Evolutionary conservation across 129 eudicot genomes (phyloP).

Genomic region (Escallonia rubra): DNA sequence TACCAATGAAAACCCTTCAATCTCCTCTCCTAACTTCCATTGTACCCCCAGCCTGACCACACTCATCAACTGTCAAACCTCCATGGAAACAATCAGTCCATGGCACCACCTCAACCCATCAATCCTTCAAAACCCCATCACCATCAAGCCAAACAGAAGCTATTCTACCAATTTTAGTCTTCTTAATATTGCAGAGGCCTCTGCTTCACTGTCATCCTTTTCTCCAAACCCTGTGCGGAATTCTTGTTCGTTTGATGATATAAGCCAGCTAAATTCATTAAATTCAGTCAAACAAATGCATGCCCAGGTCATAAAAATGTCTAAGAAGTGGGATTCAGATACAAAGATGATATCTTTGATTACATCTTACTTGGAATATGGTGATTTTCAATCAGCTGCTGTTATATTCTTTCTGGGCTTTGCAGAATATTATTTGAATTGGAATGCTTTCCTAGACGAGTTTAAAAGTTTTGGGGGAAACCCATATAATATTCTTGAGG

Average conservation of each 20-base stretch:
- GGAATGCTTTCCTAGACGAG: constrained; percentile 38
- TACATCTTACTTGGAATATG: constrained; percentile 30
- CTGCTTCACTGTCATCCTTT: constrained; percentile 9
- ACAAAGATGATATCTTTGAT: constrained; percentile 29
- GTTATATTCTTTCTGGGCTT: constrained; percentile 35
- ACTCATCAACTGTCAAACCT: not conserved
- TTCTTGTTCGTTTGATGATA: not conserved
- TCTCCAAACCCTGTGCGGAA: not conserved
- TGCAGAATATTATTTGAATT: constrained; percentile 22
- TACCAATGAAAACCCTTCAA: constrained; percentile 9
- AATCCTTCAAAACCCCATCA: not conserved
- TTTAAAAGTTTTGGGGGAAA: constrained; percentile 34
- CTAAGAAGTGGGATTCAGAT: constrained; percentile 10
- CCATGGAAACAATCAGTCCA: constrained; percentile 11
- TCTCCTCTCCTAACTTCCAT: not conserved
- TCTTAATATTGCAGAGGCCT: constrained; percentile 21
- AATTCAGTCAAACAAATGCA: constrained; percentile 31
- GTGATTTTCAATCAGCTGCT: constrained; percentile 45
- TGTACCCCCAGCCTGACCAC: not conserved
- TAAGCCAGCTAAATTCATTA: constrained; percentile 16
- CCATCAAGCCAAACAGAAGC: constrained; percentile 8
- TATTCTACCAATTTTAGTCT: constrained; percentile 7
- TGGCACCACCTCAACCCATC: constrained; percentile 12
- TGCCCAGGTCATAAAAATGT: constrained; percentile 39
- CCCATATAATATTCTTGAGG: constrained; percentile 44